Evolutionary conservation across 2,329 filamentous ascomycete species (phyloP).

Genomic region (Xylariaceae sp.): DNA sequence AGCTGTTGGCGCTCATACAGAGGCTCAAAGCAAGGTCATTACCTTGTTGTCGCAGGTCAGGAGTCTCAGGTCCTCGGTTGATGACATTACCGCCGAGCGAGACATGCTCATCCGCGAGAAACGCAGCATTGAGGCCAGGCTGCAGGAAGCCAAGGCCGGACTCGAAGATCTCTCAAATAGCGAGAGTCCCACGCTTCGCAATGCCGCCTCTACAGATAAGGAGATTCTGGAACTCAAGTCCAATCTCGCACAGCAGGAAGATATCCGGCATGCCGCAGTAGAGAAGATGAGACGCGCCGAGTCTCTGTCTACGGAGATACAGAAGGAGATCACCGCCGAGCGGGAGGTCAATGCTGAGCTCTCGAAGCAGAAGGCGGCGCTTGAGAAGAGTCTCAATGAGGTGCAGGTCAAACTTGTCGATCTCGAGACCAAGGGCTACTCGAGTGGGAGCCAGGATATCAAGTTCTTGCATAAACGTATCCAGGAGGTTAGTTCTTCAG

Average conservation of each 20-base stretch:
- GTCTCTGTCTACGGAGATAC: constrained; percentile 78
- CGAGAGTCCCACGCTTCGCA: constrained; percentile 81
- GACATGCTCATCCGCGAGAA: constrained; percentile 86
- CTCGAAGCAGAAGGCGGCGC: constrained; percentile 81
- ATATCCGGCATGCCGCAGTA: constrained; percentile 83
- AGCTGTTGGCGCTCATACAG: constrained; percentile 87
- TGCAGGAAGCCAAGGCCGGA: constrained; percentile 82
- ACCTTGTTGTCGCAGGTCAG: constrained; percentile 86
- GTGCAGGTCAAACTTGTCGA: constrained; percentile 86
- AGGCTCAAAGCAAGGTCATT: constrained; percentile 90
- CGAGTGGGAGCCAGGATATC: constrained; percentile 88
- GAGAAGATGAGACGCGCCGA: constrained; percentile 97
- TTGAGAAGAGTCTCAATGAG: constrained; percentile 90
- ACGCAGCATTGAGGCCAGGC: constrained; percentile 76
- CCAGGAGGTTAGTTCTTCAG: constrained; percentile 69
- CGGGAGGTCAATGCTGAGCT: constrained; percentile 76
- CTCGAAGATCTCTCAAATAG: constrained; percentile 84
- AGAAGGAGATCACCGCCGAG: constrained; percentile 86
- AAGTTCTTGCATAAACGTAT: constrained; percentile 92
- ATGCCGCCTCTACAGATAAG: constrained; percentile 83
- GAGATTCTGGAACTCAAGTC: constrained; percentile 88
- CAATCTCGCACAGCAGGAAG: constrained; percentile 84
- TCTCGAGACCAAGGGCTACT: constrained; percentile 95
- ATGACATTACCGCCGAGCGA: constrained; percentile 81
- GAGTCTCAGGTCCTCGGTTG: constrained; percentile 74